A percentile compares a stretch with the other conserved stretches of the same genome.
Conservation (phyloP, 106 monocot genomes). For the Agapanthus africanus region DNA sequence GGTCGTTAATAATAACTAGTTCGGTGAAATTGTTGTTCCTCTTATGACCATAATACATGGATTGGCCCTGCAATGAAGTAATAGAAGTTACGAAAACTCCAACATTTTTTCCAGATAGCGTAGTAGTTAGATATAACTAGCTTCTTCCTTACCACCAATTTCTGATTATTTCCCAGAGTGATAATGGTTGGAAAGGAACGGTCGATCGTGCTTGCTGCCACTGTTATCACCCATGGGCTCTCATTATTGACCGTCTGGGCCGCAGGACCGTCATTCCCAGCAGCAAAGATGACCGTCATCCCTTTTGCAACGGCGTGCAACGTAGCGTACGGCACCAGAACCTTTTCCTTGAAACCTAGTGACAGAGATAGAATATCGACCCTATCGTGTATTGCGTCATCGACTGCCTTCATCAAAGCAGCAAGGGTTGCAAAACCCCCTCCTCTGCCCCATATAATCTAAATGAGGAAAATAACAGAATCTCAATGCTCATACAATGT, state of each 20-base stretch:
- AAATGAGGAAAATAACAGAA: not conserved
- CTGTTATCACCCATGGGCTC: conserved; percentile 25
- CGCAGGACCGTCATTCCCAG: conserved; percentile 20
- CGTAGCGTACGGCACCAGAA: conserved; percentile 9
- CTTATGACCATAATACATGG: conserved; percentile 2
- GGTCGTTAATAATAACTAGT: not conserved
- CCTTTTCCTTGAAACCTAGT: conserved; percentile 3
- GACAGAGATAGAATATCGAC: conserved; percentile 58
- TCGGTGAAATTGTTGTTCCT: conserved; percentile 9
- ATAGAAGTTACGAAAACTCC: too few relatives aligned
- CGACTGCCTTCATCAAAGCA: conserved; percentile 11
- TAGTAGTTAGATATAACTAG: not conserved
- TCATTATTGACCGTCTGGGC: conserved; percentile 10
- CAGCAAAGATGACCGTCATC: conserved; percentile 27
- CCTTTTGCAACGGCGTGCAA: conserved; percentile 24
- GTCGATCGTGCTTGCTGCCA: conserved; percentile 31
- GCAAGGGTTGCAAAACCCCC: conserved; percentile 31
- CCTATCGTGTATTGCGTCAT: conserved; percentile 49
- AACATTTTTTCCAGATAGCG: too few relatives aligned
- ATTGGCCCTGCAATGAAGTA: conserved; percentile 20
- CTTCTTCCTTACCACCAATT: conserved; percentile 14
- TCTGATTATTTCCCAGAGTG: conserved; percentile 22
- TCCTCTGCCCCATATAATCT: not conserved
- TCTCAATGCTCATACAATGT: not conserved
- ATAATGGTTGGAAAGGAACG: conserved; percentile 16